Base-by-base conservation (phyloP, 2,329 filamentous ascomycete species). In the Lasiodiplodia citricola region DNA sequence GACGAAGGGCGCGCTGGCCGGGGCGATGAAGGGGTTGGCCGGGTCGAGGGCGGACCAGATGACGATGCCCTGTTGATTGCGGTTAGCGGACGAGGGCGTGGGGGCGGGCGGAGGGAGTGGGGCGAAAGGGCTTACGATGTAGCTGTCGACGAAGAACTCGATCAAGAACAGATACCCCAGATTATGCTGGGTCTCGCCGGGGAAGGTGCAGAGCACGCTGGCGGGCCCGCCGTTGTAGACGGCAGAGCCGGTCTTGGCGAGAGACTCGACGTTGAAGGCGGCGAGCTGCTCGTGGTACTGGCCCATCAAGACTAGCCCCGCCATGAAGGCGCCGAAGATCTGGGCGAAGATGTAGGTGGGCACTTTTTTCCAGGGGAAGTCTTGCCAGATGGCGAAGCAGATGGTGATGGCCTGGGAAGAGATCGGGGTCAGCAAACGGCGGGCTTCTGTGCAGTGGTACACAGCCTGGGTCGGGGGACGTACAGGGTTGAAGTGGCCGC, bases 11-110 rank as follows among this genome's bases (percentile, higher is more conserved):
- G 83, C 83, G 28, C 77, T 76, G 11, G 77, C 68, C 6, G 86
- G 81, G 8, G 81, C 76, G 31, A 88, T 79, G 74, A 88, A 88
- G 0, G 86, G 86, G 74, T 89, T 89, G 13, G 86, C 85, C 0
- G 85, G 85, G 75, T 89, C 87, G 38, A 88, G 80, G 56, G 80
- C 80, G 8, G 86, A 82, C 86, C 87, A 89, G 74, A 89, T 88
- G 16, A 88, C 77, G 68, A 88, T 80, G 35, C 83, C 84, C 79
- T 81, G 69, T 58, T 23, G 23, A 23, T 10, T 37, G 25, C 7
- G 50, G 21, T 1, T 38, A 60, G 50, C 10, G 44, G 38, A 18
- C 44, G 21, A 18, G 11, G 31, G 16, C 8, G 31, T 14, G 11
- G 18, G n/a, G 47, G 21, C 31, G 31, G 31, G 7, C 2, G 7